Base-by-base conservation (phyloP, 208 protist genomes). In the Borovskyia barvae region DNA sequence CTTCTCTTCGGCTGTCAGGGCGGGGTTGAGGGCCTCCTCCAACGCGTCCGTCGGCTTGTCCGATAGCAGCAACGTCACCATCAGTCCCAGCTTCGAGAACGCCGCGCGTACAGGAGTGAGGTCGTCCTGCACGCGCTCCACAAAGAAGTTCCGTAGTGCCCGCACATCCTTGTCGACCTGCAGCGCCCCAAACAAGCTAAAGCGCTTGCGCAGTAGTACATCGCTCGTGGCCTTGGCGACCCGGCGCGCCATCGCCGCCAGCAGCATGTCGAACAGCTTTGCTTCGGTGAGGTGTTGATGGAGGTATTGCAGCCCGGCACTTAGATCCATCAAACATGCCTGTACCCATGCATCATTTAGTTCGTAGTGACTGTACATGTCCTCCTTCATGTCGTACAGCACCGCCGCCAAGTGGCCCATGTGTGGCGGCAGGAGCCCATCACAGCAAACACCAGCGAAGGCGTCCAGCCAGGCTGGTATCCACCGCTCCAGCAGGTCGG, bases 141-240 rank as follows among this genome's bases (percentile, higher is more conserved):
- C 41, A 52, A 94, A 88, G 39, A 92, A 88, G 11, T 61, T 58
- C 6, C 83, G 82, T 8, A 94, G 40, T 15, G 72, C 75, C 0
- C 88, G 84, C 17, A 92, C 72, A 14, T 94, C 88, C 55, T 89
- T 86, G 57, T 94, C 88, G 0, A 89, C 55, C 63, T 92, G 88
- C 54, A 94, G 50, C 12, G 85, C 82, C 19, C 88, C 88, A 43
- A 80, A 92, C 12, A 74, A 42, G 58, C 65, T 90, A 45, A 78
- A 81, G 4, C 42, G 49, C 62, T 88, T 90, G 19, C 82, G 68
- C 46, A 80, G 19, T 7, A 87, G 66, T 30, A 81, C 48, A 14
- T 53, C 53, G 25, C 75, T 70, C 28, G 85, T 30, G 8, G 33
- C 41, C 20, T 36, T 40, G 37, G 69, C 67, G 1, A 77, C 48